Percentiles rank a stretch among this genome's conserved stretches.
phyloP scores from a whole-genome alignment of 2,329 filamentous ascomycete genomes.

The Colletotrichum echinochloae region DNA sequence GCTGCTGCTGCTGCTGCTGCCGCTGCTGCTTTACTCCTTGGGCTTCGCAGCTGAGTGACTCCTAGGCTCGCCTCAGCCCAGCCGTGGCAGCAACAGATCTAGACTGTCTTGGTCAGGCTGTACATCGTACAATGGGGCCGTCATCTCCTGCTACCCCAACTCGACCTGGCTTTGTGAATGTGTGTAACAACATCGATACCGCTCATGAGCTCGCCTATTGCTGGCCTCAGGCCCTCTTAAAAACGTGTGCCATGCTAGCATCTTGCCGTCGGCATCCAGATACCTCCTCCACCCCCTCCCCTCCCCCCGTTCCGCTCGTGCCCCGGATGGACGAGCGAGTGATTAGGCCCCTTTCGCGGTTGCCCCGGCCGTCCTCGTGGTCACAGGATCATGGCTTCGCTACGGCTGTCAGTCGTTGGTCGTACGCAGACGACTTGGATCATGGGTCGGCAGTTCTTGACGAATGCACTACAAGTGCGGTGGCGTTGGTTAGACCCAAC shows the following conservation, averaged over 20 bases:
- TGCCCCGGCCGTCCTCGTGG: not conserved
- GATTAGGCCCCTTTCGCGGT: conserved; percentile 1
- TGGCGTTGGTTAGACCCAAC: conserved; percentile 32
- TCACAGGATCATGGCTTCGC: conserved; percentile 19
- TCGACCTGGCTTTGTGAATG: conserved; percentile 23
- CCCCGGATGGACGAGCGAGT: conserved; percentile 3
- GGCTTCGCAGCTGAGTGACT: not conserved
- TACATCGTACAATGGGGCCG: conserved; percentile 28
- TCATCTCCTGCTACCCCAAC: conserved; percentile 18
- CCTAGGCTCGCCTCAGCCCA: conserved; percentile 19
- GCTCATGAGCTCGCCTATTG: conserved; percentile 8
- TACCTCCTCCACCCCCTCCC: no score
- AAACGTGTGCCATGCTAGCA: conserved; percentile 24
- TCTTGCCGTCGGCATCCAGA: conserved; percentile 20
- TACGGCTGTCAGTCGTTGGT: conserved; percentile 29
- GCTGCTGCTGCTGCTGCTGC: not conserved
- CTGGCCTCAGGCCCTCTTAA: conserved; percentile 1
- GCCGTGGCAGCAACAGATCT: conserved; percentile 23
- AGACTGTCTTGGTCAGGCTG: conserved; percentile 21
- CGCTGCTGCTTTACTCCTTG: conserved; percentile 13
- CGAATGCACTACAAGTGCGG: conserved; percentile 18
- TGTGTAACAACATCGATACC: conserved; percentile 25
- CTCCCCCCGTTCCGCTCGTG: conserved; percentile 9
- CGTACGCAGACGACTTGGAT: conserved; percentile 37
- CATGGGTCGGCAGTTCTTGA: conserved; percentile 25